Conservation (phyloP, 2,329 filamentous ascomycete genomes). For the Pseudogymnoascus sp. region DNA sequence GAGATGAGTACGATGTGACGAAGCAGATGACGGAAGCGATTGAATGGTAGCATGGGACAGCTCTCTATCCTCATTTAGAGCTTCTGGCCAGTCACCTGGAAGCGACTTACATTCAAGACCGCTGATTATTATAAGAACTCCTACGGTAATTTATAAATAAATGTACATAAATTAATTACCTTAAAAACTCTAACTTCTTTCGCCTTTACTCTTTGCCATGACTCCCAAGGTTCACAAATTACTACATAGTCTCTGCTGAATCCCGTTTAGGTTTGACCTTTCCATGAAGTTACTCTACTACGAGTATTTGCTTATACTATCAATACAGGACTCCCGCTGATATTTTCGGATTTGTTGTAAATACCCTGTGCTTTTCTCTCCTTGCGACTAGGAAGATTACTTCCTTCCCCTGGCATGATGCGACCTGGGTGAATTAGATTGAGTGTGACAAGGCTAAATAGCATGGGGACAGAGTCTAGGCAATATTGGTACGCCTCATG, state of each 20-base stretch:
- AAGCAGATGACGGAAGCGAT: neutral
- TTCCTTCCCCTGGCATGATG: slow-evolving; percentile 26
- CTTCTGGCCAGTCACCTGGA: neutral
- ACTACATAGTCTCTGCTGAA: neutral
- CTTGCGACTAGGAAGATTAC: slow-evolving; percentile 24
- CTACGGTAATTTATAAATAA: neutral
- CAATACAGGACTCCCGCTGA: neutral
- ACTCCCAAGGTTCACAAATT: too few species aligned
- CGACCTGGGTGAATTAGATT: slow-evolving; percentile 33
- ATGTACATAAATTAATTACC: neutral
- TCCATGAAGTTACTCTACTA: neutral
- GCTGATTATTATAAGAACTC: too few species aligned
- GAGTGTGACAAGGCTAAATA: slow-evolving; percentile 29
- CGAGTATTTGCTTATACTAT: neutral
- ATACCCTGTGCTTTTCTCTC: slow-evolving; percentile 17
- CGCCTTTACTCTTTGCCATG: neutral
- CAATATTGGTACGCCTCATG: slow-evolving; percentile 28
- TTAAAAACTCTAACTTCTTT: neutral
- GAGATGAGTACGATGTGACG: neutral
- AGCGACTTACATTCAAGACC: too few species aligned
- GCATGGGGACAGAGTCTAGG: slow-evolving; percentile 35
- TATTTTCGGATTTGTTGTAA: slow-evolving; percentile 27
- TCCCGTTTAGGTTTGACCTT: neutral
- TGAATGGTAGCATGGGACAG: neutral
- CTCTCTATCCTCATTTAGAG: neutral